phyloP scores from a whole-genome alignment of 805 yeast genomes.

The Ogataea minuta region DNA sequence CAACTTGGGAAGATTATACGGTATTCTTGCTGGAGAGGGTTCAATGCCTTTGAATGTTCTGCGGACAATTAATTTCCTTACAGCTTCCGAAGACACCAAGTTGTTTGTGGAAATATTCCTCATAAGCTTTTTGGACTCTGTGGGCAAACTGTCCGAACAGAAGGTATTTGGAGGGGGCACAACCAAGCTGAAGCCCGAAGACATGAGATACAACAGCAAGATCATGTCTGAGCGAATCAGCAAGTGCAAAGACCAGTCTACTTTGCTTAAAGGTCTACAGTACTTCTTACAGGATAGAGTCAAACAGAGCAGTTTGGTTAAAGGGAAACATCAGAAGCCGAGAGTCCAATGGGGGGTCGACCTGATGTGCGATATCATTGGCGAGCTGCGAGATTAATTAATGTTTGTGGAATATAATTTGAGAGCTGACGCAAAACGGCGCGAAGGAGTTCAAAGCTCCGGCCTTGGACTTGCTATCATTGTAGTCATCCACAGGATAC shows the following conservation, averaged over 20 bases:
- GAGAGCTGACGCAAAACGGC: background rate
- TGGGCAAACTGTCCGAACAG: conserved; percentile 62
- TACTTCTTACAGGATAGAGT: conserved; percentile 53
- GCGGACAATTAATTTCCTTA: conserved; percentile 69
- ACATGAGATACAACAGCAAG: conserved; percentile 35
- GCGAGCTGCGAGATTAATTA: conserved; percentile 31
- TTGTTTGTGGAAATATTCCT: conserved; percentile 73
- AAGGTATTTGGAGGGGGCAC: conserved; percentile 45
- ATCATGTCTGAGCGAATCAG: conserved; percentile 36
- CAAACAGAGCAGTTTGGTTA: conserved; percentile 43
- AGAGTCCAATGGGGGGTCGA: conserved; percentile 70
- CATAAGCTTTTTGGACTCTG: conserved; percentile 60
- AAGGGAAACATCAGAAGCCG: conserved; percentile 51
- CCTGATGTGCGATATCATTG: conserved; percentile 51
- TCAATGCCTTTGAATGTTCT: conserved; percentile 70
- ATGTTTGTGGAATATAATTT: conserved; percentile 1
- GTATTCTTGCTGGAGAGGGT: conserved; percentile 69
- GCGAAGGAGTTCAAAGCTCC: background rate
- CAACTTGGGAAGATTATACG: conserved; percentile 80
- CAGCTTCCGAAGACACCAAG: conserved; percentile 56
- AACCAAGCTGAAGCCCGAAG: conserved; percentile 28
- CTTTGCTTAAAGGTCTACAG: conserved; percentile 64
- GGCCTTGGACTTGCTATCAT: background rate
- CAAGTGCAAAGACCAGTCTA: conserved; percentile 56
- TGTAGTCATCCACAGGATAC: conserved; percentile 23